Evolutionary conservation across 225 moss, liverwort and hornwort genomes (phyloP), one percentile per base, ranked within the genome.

Genomic region (Anthoceros angustus): DNA sequence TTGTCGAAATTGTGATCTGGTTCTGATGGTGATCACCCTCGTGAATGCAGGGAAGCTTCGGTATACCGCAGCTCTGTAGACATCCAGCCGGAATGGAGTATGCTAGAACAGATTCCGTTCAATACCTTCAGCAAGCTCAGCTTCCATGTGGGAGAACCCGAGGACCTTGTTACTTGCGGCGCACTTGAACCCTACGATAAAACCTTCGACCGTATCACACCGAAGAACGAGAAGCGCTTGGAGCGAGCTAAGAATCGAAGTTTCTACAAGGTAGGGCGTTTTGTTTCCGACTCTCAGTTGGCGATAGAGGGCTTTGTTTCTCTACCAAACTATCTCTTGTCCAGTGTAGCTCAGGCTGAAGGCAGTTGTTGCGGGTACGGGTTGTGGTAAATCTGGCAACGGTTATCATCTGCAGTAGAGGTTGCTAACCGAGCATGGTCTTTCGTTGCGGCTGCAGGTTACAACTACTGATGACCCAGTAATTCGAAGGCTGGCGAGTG

Each of bases 381-480:
- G 1, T 4, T 32, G 32, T 32, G 32, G 32, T 32, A 32, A 32
- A 32, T 32, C 2, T 4, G 32, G 32, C 4, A 32, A 32, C 32
- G 32, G 32, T 32, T 32, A 32, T 32, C 32, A 32, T 32, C 32
- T 32, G 32, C 32, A 32, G 32, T 32, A 32, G 32, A 32, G 32
- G 32, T 32, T 32, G 32, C 32, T 32, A 4, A 32, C 32, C 32
- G 4, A 4, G 32, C 1, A 4, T 32, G 32, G 32, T 32, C 32
- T 32, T 32, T 1, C 32, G 32, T 32, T 32, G 32, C 32, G 32
- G 32, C 23, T 55, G 55, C 55, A 55, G 55, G 55, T 55, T 20
- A 55, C 55, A 55, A 55, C 55, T 23, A 55, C 55, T 15, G 55
- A 55, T 55, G 55, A 55, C 55, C 55, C 55, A 55, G 55, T 55